Evolutionary conservation across 768 basidiomycete species (phyloP).

Genomic region (Rhodotorula paludigena): DNA sequence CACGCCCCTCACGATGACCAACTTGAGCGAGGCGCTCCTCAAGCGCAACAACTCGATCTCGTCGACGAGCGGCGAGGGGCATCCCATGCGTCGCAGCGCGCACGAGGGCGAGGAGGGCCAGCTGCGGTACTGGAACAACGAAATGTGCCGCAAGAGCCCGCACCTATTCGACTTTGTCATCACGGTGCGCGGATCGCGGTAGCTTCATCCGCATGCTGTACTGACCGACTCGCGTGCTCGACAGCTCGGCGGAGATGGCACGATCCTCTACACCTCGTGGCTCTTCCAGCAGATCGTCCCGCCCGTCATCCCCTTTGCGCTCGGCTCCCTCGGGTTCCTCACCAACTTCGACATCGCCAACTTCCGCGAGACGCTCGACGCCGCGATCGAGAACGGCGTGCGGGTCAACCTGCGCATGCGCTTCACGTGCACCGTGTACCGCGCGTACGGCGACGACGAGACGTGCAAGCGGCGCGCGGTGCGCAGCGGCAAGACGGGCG

Average conservation of each 20-base stretch:
- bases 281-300: constrained; percentile 97
- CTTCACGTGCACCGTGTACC: constrained; percentile 97
- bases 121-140: constrained; percentile 92
- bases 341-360: constrained; percentile 93
- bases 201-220: neutral
- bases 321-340: constrained; percentile 94
- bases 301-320: constrained; percentile 93
- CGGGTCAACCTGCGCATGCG: constrained; percentile 98
- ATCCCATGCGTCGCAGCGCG: constrained; percentile 50
- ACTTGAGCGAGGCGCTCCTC: constrained; percentile 36
- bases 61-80: constrained; percentile 22
- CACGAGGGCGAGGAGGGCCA: constrained; percentile 69
- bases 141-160: constrained; percentile 85
- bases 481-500: constrained; percentile 87
- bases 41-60: constrained; percentile 33
- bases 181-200: constrained; percentile 61
- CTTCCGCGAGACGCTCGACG: constrained; percentile 77
- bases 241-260: constrained; percentile 96
- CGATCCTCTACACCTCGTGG: constrained; percentile 98
- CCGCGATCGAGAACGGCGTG: constrained; percentile 83
- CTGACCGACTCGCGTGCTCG: neutral
- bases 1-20: constrained; percentile 34
- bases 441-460: constrained; percentile 74
- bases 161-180: constrained; percentile 97
- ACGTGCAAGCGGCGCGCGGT: constrained; percentile 63